Evolutionary conservation across 495 filamentous ascomycete species (phyloP), one percentile per base, ranked within the genome.

Genomic region (Parachaetomium inaequale): DNA sequence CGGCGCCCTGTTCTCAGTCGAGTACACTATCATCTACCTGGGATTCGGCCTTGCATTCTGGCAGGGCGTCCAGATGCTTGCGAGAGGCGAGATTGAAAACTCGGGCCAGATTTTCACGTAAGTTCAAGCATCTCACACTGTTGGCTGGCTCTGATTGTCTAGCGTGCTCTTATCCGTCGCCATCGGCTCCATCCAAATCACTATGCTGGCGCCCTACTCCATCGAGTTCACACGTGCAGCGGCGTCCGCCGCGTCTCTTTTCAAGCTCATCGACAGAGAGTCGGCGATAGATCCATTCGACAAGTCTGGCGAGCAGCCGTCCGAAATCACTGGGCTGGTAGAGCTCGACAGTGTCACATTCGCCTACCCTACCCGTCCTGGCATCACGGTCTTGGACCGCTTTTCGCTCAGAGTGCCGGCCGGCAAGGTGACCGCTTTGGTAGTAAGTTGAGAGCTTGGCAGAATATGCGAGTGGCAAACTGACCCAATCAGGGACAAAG

Each of bases 11-110:
- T 78, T 96, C 49, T 89, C 85, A 38, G 76, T 78, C 38, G 88
- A 95, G 83, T 89, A 95, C 76, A 79, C 81, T 62, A 78, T 92
- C 63, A 84, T 97, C 65, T 96, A 91, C 70, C 71, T 91, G 40
- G 93, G 91, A 69, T 96, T 95, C 63, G 89, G 86, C 43, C 82
- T 98, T 23, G 87, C 91, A 23, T 98, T 96, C 75, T 98, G 93
- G 93, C 88, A 92, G 77, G 93, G 93, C 8, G 90, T 88, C 63
- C 79, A 82, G 54, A 96, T 86, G 74, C 69, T 95, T 7, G 86
- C 90, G 2, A 66, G 79, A 4, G 86, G 85, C 4, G 82, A 88
- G 23, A 78, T 89, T 36, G 68, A 72, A 0, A 86, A 63, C 59
- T 70, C 54, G 5, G 75, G 74, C 11, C 66, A 64, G 17, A 77